Evolutionary conservation across 768 basidiomycete genomes (phyloP), one percentile per base, ranked within the genome.

Genomic region (Paxillus involutus): DNA sequence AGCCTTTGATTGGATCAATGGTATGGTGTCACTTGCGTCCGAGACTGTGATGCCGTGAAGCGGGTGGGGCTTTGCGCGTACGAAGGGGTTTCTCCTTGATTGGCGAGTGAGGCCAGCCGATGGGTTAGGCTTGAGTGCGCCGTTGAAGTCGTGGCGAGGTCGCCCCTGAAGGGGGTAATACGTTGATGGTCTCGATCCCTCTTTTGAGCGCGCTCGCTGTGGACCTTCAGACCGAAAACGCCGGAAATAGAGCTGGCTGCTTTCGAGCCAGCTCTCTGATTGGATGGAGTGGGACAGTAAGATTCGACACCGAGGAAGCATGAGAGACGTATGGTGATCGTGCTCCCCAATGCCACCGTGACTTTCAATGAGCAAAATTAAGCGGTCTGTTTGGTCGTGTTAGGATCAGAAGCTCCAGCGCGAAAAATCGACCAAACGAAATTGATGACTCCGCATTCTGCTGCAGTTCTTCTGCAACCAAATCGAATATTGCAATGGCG

Each of bases 1-100:
- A 11, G 76, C 76, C 39, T 77, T 64, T 4, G 51, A 54, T 44
- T 73, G 58, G 47, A 83, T 71, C 51, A 75, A 44, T 24, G 59
- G 47, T 33, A 49, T 41, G 5, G 63, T 45, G 49, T 71, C 63
- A 4, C 43, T 46, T 1, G 49, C 19, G 29, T 39, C 8, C 11
- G 49, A 37, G 14, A 56, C 30, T 5, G 58, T 26, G 16, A 46
- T 32, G 21, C 43, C 44, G 29, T 46, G 32, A n/a, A 51, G 21
- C 6, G n/a, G 13, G 14, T 46, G 55, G 9, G 37, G 11, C 26
- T 56, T 56, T n/a, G 47, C 41, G 14, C n/a, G 37, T 29, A 33
- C 19, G n/a, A 49, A 39, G 10, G 44, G 7, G 49, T 33, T 50
- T 30, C 37, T 55, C 24, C 49, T 54, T 30, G 55, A 41, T 3